These are phyloP conservation scores for Umbelopsis isabellina DNA, from an alignment of 192 early-diverging fungal species.

Conservation along the genomic window DNA sequence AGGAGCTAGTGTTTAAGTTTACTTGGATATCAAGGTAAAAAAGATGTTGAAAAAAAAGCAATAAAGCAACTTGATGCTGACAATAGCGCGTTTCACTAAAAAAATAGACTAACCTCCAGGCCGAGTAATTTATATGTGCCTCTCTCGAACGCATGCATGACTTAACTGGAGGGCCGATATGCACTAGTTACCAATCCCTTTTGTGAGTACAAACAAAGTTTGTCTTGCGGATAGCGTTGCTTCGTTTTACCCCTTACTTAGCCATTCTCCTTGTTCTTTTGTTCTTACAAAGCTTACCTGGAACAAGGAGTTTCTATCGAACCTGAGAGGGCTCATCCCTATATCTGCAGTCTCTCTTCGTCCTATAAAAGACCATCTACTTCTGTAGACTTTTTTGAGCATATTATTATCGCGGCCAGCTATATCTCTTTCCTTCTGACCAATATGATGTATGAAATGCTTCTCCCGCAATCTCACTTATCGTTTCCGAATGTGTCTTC, in stretches of 20 bases:
- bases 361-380: slow-evolving; percentile 9
- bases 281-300: not conserved
- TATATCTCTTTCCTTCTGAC: not conserved
- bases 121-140: not conserved
- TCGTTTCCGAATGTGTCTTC: slow-evolving; percentile 12
- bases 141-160: not conserved
- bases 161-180: not conserved
- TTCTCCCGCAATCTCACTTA: slow-evolving; percentile 9
- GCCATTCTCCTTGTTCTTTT: slow-evolving; percentile 16
- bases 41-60: no score
- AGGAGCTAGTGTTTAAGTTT: no score
- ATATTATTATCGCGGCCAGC: no score
- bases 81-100: no score
- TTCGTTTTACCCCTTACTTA: slow-evolving; percentile 19
- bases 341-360: not conserved
- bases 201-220: slow-evolving; percentile 3
- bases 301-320: slow-evolving; percentile 9
- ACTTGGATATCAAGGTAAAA: no score
- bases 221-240: slow-evolving; percentile 6
- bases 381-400: not conserved
- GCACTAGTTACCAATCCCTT: slow-evolving; percentile 1
- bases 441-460: slow-evolving; percentile 12
- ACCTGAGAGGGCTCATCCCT: slow-evolving; percentile 9
- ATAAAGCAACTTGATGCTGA: no score
- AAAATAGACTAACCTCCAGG: no score